Percentiles rank a stretch among this genome's conserved stretches.
phyloP scores from a whole-genome alignment of 2,329 filamentous ascomycete species.

The Monilinia aucupariae region DNA sequence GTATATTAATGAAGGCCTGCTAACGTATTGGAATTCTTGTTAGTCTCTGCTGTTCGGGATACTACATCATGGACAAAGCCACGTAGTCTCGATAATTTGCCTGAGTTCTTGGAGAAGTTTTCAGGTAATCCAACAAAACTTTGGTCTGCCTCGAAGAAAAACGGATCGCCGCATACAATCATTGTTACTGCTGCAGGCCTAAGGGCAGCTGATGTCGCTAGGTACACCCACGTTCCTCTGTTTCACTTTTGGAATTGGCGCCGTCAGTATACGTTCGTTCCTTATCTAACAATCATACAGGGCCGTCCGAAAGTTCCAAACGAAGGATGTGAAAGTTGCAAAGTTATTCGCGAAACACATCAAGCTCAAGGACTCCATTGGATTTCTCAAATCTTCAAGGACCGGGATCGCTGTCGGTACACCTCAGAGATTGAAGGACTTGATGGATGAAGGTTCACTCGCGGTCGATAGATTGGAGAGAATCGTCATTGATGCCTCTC shows the following conservation, averaged over 20 bases:
- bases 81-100: slow-evolving; percentile 66
- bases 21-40: slow-evolving; percentile 35
- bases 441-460: slow-evolving; percentile 74
- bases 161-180: slow-evolving; percentile 76
- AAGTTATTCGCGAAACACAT: slow-evolving; percentile 99
- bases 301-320: slow-evolving; percentile 70
- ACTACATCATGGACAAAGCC: slow-evolving; percentile 67
- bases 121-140: slow-evolving; percentile 54
- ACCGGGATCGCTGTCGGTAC: slow-evolving; percentile 89
- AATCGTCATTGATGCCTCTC: slow-evolving; percentile 83
- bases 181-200: slow-evolving; percentile 81
- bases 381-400: slow-evolving; percentile 62
- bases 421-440: slow-evolving; percentile 71
- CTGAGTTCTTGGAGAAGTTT: slow-evolving; percentile 69
- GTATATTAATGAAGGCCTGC: neutral
- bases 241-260: neutral
- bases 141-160: slow-evolving; percentile 57
- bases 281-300: slow-evolving; percentile 39
- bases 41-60: slow-evolving; percentile 67
- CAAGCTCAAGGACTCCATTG: slow-evolving; percentile 81
- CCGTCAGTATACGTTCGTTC: neutral
- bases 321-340: slow-evolving; percentile 69
- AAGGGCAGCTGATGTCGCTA: slow-evolving; percentile 76
- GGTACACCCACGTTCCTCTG: slow-evolving; percentile 42
- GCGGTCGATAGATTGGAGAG: slow-evolving; percentile 66